Conservation (phyloP, 257 asterid species). For the Leptodermis oblonga region DNA sequence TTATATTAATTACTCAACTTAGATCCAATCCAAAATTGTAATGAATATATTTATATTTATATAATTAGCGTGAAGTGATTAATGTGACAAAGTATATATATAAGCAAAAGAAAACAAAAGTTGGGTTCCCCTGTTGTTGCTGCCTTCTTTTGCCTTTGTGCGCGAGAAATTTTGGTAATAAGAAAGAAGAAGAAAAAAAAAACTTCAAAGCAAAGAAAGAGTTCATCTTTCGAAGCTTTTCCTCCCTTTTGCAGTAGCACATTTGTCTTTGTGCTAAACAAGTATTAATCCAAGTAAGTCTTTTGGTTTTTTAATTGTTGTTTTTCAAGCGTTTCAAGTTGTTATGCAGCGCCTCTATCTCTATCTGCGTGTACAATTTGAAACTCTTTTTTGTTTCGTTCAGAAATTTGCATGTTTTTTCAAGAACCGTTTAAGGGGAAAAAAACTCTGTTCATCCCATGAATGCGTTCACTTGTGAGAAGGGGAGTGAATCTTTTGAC, state of each 20-base stretch:
- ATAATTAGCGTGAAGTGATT: no score
- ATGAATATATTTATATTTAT: no score
- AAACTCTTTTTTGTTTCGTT: background rate
- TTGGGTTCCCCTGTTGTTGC: background rate
- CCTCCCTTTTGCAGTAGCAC: no score
- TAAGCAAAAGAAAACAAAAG: slow-evolving; percentile 2
- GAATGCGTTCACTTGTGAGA: background rate
- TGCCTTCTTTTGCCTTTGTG: slow-evolving; percentile 16
- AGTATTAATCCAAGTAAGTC: slow-evolving; percentile 12
- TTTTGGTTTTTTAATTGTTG: background rate
- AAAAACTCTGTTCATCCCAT: background rate
- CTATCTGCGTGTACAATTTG: background rate
- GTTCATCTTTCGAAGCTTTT: background rate
- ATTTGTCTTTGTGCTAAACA: slow-evolving; percentile 8
- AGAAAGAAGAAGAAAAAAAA: background rate
- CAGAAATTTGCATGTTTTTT: slow-evolving; percentile 20
- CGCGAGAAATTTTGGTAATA: slow-evolving; percentile 1
- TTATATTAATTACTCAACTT: no score
- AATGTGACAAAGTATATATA: no score
- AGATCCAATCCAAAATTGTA: background rate
- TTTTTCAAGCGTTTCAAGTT: background rate
- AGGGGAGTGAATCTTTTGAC: background rate
- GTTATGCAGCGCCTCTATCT: background rate
- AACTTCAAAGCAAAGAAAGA: background rate
- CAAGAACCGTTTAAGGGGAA: slow-evolving; percentile 5